Evolutionary conservation across 2,329 filamentous ascomycete species (phyloP).

Genomic region (Tolypocladium ophioglossoides): DNA sequence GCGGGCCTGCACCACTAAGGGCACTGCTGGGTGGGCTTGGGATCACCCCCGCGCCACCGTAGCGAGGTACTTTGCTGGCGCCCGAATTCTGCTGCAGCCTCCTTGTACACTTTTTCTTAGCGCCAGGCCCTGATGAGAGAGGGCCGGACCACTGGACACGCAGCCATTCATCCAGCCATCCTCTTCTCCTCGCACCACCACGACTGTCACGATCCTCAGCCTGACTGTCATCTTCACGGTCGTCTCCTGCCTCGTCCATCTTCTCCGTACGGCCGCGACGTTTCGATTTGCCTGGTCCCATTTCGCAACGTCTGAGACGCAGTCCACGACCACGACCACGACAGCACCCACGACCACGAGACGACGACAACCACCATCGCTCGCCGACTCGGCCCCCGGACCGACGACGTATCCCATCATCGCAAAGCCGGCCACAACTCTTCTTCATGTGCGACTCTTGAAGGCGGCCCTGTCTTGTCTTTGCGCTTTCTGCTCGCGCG

Average conservation of each 20-base stretch:
- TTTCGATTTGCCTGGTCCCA: background rate
- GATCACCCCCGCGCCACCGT: background rate
- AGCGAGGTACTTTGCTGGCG: background rate
- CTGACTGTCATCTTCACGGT: background rate
- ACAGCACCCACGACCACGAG: background rate
- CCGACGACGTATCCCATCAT: background rate
- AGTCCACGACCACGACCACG: background rate
- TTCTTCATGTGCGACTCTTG: background rate
- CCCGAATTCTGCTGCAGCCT: background rate
- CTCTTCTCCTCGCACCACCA: background rate
- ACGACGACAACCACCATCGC: background rate
- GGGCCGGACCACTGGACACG: background rate
- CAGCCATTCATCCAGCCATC: background rate
- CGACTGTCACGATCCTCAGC: background rate
- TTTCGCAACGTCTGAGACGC: background rate
- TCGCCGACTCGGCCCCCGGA: background rate
- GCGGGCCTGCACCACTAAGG: no score
- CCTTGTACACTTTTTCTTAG: background rate
- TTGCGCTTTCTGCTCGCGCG: background rate
- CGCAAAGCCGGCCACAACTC: background rate
- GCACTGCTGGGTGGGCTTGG: background rate
- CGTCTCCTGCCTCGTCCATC: background rate
- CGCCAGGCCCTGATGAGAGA: background rate
- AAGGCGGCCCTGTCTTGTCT: background rate
- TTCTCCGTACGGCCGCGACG: background rate